Evolutionary conservation across 208 protist species (phyloP).

Genomic region (Trypanosoma conorhini): DNA sequence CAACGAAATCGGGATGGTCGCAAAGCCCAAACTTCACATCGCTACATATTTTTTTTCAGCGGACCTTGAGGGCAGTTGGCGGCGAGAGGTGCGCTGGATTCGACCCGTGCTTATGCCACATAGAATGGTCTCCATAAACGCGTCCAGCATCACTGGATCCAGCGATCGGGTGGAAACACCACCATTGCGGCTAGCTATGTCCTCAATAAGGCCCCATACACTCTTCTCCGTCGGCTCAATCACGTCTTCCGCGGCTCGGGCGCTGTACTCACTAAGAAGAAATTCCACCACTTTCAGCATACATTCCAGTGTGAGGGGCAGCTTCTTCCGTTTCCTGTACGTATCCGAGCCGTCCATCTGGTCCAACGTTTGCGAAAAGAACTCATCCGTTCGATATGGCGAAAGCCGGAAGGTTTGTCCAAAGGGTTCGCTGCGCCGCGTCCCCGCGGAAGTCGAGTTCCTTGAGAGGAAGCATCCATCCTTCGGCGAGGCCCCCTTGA

Average conservation of each 20-base stretch:
- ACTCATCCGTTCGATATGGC: too few relatives aligned
- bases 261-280: conserved; percentile 25
- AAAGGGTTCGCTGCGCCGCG: not conserved
- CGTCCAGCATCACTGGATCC: conserved; percentile 16
- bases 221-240: conserved; percentile 24
- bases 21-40: not conserved
- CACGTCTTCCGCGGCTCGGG: conserved; percentile 10
- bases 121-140: conserved; percentile 27
- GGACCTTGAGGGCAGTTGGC: not conserved
- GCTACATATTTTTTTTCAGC: not conserved
- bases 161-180: conserved; percentile 7
- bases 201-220: conserved; percentile 28
- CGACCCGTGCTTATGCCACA: conserved; percentile 14
- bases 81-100: not conserved
- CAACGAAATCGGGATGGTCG: not conserved
- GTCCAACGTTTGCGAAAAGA: not conserved
- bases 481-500: not conserved
- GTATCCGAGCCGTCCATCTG: not conserved
- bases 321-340: not conserved
- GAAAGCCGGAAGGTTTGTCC: not conserved
- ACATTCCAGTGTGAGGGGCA: conserved; percentile 11
- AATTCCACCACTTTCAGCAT: conserved; percentile 29
- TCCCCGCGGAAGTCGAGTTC: not conserved
- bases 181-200: conserved; percentile 10
- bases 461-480: not conserved